These are phyloP conservation scores for Stagonosporopsis vannaccii DNA, from an alignment of 2,329 filamentous ascomycete species.

Conservation along the genomic window DNA sequence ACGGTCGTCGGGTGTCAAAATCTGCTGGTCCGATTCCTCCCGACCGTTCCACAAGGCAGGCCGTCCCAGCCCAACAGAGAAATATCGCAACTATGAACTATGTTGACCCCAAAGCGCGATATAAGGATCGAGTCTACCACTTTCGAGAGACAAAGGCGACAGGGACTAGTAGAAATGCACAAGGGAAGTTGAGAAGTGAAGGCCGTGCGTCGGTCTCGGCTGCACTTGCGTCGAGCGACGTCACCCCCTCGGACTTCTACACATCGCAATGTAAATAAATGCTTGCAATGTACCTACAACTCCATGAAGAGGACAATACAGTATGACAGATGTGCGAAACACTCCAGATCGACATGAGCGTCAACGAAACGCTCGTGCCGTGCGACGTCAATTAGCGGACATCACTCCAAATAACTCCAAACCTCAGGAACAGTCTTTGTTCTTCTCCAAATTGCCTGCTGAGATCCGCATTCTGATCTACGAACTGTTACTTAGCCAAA, in stretches of 20 bases:
- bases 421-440: conserved; percentile 28
- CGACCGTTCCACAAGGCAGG: background rate
- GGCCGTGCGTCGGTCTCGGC: conserved; percentile 6
- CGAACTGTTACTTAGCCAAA: conserved; percentile 25
- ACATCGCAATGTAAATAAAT: background rate
- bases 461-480: conserved; percentile 34
- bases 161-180: background rate
- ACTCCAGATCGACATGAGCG: conserved; percentile 20
- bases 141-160: background rate
- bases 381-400: conserved; percentile 24
- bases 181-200: background rate
- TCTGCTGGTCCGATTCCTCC: background rate
- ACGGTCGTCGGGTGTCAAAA: background rate
- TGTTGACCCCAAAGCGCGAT: background rate
- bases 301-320: background rate
- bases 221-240: conserved; percentile 2
- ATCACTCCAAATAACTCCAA: conserved; percentile 29
- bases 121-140: background rate
- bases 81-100: background rate
- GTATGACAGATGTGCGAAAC: conserved; percentile 8
- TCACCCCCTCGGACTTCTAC: background rate
- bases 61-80: background rate
- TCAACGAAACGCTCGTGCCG: conserved; percentile 22
- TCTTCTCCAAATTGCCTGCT: conserved; percentile 34
- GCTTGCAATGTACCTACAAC: background rate